These are phyloP conservation scores for Diaporthe capsici DNA, from an alignment of 2,329 filamentous ascomycete genomes.

Conservation along the genomic window DNA sequence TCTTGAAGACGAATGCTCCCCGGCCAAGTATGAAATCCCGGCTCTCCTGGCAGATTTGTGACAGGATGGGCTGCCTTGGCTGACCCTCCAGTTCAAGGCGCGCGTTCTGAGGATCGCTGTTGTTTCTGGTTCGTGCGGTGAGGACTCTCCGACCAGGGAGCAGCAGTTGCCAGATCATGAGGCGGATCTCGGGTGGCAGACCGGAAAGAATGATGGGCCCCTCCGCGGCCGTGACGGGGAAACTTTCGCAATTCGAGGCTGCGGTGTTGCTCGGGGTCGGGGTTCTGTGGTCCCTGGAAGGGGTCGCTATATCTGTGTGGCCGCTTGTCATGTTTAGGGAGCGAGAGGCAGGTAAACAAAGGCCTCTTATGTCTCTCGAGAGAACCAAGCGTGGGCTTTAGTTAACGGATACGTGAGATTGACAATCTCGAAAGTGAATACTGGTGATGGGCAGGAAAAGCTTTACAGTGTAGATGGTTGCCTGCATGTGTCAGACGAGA, in stretches of 20 bases:
- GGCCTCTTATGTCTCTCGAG: not conserved
- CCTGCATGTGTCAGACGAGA: not conserved
- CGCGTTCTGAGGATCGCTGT: not conserved
- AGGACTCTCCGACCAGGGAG: not conserved
- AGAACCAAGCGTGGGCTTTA: not conserved
- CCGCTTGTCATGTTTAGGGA: not conserved
- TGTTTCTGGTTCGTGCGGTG: not conserved
- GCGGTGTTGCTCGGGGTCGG: rapidly evolving
- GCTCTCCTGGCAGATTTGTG: not conserved
- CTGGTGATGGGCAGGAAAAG: not conserved
- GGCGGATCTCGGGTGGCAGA: not conserved
- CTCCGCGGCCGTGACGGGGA: not conserved
- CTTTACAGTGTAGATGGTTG: not conserved
- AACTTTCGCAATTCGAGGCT: not conserved
- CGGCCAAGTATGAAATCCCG: not conserved
- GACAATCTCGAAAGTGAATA: not conserved
- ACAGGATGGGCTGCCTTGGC: not conserved
- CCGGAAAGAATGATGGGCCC: not conserved
- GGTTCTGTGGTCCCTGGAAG: not conserved
- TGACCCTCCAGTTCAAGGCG: not conserved
- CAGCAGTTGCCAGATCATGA: not conserved
- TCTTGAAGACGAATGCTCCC: not conserved
- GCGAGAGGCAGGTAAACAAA: not conserved
- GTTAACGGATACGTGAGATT: no score
- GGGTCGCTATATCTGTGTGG: not conserved